A percentile compares a stretch with the other conserved stretches of the same genome.
phyloP scores from a whole-genome alignment of 2,329 filamentous ascomycete genomes.

The Exophiala sideris region DNA sequence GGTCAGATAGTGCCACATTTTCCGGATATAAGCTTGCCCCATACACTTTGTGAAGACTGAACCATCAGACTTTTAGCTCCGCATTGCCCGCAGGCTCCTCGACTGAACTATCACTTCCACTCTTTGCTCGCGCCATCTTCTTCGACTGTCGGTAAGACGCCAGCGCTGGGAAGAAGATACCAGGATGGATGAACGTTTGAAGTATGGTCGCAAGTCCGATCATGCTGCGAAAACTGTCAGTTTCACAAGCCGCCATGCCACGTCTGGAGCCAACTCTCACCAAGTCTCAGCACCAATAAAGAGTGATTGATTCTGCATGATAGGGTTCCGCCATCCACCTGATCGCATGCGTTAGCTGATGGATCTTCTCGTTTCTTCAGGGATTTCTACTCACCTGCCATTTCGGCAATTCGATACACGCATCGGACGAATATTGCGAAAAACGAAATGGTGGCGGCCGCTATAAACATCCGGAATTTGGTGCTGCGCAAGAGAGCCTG shows the following conservation, averaged over 20 bases:
- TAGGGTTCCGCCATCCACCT: constrained; percentile 40
- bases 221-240: constrained; percentile 1
- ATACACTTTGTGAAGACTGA: too few relatives aligned
- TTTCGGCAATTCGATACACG: constrained; percentile 48
- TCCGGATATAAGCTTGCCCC: too few relatives aligned
- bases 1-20: too few relatives aligned
- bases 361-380: neutral
- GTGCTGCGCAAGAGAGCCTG: neutral
- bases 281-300: constrained; percentile 47
- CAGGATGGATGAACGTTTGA: constrained; percentile 23
- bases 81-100: neutral
- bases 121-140: neutral
- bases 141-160: neutral
- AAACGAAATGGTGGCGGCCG: constrained; percentile 30
- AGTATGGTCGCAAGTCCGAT: constrained; percentile 14
- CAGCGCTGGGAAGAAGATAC: constrained; percentile 19
- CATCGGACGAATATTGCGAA: constrained; percentile 45
- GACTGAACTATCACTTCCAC: neutral
- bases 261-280: neutral
- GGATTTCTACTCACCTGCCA: constrained; percentile 28
- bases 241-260: neutral
- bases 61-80: too few relatives aligned
- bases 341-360: neutral
- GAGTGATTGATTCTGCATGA: constrained; percentile 47
- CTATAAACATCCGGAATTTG: constrained; percentile 9